Conservation (phyloP, 2,329 filamentous ascomycete species). For the Cladophialophora immunda region DNA sequence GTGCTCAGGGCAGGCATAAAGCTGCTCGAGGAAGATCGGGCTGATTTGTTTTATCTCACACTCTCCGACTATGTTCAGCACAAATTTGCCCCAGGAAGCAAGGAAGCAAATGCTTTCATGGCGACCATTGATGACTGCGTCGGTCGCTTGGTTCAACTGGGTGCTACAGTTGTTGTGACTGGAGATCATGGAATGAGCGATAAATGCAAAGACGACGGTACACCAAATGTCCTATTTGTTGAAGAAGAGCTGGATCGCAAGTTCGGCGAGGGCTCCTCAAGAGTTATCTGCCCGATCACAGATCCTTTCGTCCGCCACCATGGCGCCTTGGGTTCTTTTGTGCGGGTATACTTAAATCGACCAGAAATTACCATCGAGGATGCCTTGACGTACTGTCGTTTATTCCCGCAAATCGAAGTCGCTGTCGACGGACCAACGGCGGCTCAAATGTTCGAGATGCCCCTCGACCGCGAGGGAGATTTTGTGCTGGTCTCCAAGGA, state of each 20-base stretch:
- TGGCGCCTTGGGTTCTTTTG: slow-evolving; percentile 54
- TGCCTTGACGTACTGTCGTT: slow-evolving; percentile 44
- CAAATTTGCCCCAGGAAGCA: slow-evolving; percentile 50
- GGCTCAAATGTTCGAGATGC: slow-evolving; percentile 49
- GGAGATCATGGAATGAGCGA: slow-evolving; percentile 57
- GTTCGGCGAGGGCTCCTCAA: slow-evolving; percentile 45
- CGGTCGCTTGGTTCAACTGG: slow-evolving; percentile 46
- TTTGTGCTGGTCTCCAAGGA: slow-evolving; percentile 51
- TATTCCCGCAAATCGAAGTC: slow-evolving; percentile 47
- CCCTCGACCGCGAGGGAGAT: slow-evolving; percentile 52
- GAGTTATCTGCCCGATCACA: slow-evolving; percentile 56
- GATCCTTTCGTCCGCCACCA: slow-evolving; percentile 57
- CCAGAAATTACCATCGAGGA: slow-evolving; percentile 39
- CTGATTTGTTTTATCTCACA: slow-evolving; percentile 55
- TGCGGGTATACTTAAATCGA: slow-evolving; percentile 49
- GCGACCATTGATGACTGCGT: slow-evolving; percentile 47
- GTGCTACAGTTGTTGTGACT: slow-evolving; percentile 51
- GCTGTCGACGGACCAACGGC: slow-evolving; percentile 47
- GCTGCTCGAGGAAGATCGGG: slow-evolving; percentile 49
- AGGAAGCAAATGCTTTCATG: slow-evolving; percentile 52
- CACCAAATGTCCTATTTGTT: slow-evolving; percentile 52
- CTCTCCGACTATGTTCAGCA: slow-evolving; percentile 58
- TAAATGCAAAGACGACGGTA: slow-evolving; percentile 48
- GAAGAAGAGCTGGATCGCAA: slow-evolving; percentile 49
- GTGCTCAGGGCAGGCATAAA: slow-evolving; percentile 56